Percentiles rank a stretch among this genome's conserved stretches.
Conservation (phyloP, 2,329 filamentous ascomycete species). For the Penicillium sp. region DNA sequence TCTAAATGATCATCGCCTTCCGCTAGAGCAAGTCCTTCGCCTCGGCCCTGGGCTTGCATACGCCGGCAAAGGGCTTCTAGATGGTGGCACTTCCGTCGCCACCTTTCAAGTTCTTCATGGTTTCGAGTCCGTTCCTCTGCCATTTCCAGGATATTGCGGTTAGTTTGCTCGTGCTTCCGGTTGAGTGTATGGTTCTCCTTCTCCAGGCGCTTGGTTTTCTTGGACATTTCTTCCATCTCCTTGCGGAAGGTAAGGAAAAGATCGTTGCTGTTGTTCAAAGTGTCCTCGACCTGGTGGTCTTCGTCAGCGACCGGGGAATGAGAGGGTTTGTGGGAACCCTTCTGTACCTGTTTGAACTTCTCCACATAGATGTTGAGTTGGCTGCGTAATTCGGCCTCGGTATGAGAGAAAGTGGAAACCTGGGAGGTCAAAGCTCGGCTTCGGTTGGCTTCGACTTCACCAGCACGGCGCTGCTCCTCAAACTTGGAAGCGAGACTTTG, state of each 20-base stretch:
- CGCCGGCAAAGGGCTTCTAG: conserved; percentile 92
- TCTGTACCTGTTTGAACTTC: conserved; percentile 95
- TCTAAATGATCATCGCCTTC: conserved; percentile 54
- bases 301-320: conserved; percentile 46
- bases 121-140: conserved; percentile 83
- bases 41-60: conserved; percentile 92
- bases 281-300: conserved; percentile 84
- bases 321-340: conserved; percentile 12
- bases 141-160: conserved; percentile 95
- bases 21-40: conserved; percentile 64
- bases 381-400: conserved; percentile 86
- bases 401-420: conserved; percentile 93
- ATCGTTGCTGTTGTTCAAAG: conserved; percentile 96
- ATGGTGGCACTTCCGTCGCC: conserved; percentile 83
- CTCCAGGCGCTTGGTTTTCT: conserved; percentile 94
- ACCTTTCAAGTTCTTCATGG: conserved; percentile 73
- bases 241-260: conserved; percentile 95
- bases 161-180: conserved; percentile 89
- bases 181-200: conserved; percentile 92
- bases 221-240: conserved; percentile 99
- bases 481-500: conserved; percentile 86
- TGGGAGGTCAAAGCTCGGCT: conserved; percentile 85
- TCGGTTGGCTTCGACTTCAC: conserved; percentile 76
- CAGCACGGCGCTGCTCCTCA: conserved; percentile 84
- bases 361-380: conserved; percentile 98